Conservation (phyloP, 2,329 filamentous ascomycete species). For the Ophiostoma ips region DNA sequence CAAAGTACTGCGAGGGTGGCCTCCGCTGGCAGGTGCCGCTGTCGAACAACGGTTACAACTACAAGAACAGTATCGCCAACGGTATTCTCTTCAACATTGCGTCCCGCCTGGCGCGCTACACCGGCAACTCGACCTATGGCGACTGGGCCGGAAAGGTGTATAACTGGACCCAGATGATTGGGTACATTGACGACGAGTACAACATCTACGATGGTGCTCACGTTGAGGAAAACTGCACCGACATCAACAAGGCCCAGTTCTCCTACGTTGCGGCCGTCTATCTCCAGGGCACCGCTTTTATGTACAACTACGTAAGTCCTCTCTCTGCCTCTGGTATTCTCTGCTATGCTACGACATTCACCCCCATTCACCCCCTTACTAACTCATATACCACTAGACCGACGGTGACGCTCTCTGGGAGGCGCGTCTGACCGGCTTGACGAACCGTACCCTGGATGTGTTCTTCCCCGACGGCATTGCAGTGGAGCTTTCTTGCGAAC, state of each 20-base stretch:
- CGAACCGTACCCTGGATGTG: conserved; percentile 32
- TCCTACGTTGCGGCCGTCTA: conserved; percentile 53
- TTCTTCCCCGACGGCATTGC: conserved; percentile 47
- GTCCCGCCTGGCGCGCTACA: conserved; percentile 59
- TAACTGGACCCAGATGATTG: conserved; percentile 42
- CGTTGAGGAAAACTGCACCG: conserved; percentile 42
- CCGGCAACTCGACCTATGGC: conserved; percentile 49
- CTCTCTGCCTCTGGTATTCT: background rate
- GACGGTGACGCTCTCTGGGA: conserved; percentile 40
- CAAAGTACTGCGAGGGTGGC: conserved; percentile 44
- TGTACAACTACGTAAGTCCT: conserved; percentile 48
- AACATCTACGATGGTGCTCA: conserved; percentile 53
- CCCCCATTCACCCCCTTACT: too few relatives aligned
- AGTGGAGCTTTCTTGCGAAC: conserved; percentile 54
- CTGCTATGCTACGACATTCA: background rate
- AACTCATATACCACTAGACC: conserved; percentile 25
- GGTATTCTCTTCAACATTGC: conserved; percentile 51
- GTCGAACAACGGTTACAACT: conserved; percentile 50
- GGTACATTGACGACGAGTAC: conserved; percentile 43
- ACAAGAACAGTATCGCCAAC: conserved; percentile 52
- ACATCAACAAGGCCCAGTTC: conserved; percentile 49
- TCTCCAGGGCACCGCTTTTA: conserved; percentile 48
- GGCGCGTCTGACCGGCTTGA: conserved; percentile 39
- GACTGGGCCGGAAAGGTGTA: conserved; percentile 47
- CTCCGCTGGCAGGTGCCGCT: conserved; percentile 54